phyloP scores from a whole-genome alignment of 352 stramenopile species.

The Saprolegnia diclina region DNA sequence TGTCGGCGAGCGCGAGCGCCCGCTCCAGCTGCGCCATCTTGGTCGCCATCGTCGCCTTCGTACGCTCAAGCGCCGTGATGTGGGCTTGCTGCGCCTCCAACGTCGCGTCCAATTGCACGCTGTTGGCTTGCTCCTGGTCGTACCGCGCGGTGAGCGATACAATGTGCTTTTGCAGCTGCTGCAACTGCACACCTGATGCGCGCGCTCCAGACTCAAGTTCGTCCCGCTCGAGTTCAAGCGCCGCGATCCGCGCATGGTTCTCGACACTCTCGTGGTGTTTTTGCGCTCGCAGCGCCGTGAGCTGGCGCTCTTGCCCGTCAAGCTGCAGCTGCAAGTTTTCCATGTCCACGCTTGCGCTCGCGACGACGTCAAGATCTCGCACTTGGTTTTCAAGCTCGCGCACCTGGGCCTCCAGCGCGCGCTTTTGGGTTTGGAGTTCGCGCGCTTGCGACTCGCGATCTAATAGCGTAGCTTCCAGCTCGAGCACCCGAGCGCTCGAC shows the following conservation, averaged over 20 bases:
- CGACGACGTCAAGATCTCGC: background rate
- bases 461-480: background rate
- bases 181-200: background rate
- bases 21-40: slow-evolving; percentile 8
- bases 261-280: slow-evolving; percentile 11
- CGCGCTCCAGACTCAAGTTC: background rate
- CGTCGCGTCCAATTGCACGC: background rate
- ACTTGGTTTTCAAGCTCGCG: background rate
- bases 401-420: background rate
- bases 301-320: background rate
- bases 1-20: background rate
- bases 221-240: background rate
- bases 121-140: background rate
- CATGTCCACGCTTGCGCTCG: background rate
- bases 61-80: slow-evolving; percentile 2
- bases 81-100: background rate
- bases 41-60: slow-evolving; percentile 4
- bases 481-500: background rate
- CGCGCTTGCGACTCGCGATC: too few relatives aligned
- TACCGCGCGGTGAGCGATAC: slow-evolving; percentile 2
- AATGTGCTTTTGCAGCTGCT: background rate
- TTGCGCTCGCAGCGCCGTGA: background rate
- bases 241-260: background rate
- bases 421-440: background rate
- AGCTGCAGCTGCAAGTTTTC: background rate